Evolutionary conservation across 176 grass and related monocot species (phyloP).

Genomic region (Ensete ventricosum): DNA sequence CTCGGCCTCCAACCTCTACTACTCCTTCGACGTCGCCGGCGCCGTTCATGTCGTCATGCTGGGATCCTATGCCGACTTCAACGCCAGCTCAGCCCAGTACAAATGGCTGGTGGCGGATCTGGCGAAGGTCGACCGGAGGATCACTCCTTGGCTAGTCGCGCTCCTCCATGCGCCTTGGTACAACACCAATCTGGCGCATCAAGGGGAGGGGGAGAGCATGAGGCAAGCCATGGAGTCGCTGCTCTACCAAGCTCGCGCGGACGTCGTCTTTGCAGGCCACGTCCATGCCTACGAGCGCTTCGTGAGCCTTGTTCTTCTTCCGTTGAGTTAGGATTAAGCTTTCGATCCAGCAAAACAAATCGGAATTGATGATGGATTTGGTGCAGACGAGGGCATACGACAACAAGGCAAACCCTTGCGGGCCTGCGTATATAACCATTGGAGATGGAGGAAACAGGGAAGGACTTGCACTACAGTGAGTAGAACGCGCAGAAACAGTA

Average conservation of each 20-base stretch:
- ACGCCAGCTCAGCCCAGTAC: slow-evolving; percentile 53
- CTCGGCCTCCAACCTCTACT: slow-evolving; percentile 68
- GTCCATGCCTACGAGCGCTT: slow-evolving; percentile 95
- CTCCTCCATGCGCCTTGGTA: slow-evolving; percentile 83
- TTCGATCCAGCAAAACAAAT: neutral
- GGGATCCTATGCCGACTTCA: slow-evolving; percentile 52
- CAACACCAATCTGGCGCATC: slow-evolving; percentile 76
- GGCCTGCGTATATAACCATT: slow-evolving; percentile 79
- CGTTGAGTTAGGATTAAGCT: neutral
- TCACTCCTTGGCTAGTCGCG: slow-evolving; percentile 61
- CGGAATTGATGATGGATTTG: neutral
- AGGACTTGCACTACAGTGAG: slow-evolving; percentile 91
- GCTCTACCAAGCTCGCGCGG: slow-evolving; percentile 54
- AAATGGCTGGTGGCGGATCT: slow-evolving; percentile 64
- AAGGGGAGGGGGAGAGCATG: slow-evolving; percentile 77
- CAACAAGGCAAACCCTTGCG: slow-evolving; percentile 47
- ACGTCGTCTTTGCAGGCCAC: slow-evolving; percentile 74
- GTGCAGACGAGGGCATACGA: slow-evolving; percentile 59
- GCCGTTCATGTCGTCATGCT: slow-evolving; percentile 75
- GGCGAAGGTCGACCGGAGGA: slow-evolving; percentile 47
- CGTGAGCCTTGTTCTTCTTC: slow-evolving; percentile 32
- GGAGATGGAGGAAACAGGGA: slow-evolving; percentile 94
- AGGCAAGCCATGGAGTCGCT: slow-evolving; percentile 62
- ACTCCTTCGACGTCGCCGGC: slow-evolving; percentile 65
- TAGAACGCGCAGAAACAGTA: neutral